Evolutionary conservation across 495 filamentous ascomycete genomes (phyloP).

Genomic region (Aspergillus mulundensis): DNA sequence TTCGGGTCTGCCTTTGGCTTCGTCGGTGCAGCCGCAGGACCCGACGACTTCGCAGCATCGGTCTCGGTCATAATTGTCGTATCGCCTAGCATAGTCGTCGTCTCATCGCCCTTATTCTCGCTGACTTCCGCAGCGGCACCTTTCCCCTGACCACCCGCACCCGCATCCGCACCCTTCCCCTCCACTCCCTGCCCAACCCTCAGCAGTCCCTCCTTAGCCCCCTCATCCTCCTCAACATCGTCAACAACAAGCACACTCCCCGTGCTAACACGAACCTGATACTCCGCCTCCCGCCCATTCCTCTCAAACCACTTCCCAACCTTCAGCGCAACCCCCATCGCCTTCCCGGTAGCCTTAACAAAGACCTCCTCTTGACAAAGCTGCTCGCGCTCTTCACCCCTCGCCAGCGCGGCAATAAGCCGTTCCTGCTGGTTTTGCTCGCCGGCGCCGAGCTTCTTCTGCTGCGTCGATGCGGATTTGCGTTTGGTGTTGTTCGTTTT

Average conservation of each 20-base stretch:
- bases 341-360: constrained; percentile 74
- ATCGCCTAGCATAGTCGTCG: not conserved
- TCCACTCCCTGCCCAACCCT: constrained; percentile 24
- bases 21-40: not conserved
- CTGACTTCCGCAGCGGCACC: not conserved
- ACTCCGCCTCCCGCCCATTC: constrained; percentile 42
- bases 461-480: constrained; percentile 18
- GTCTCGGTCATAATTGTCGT: not conserved
- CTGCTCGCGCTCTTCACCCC: constrained; percentile 20
- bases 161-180: not conserved
- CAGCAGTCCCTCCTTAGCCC: constrained; percentile 13
- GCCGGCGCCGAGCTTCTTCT: constrained; percentile 34
- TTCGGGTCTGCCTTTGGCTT: not conserved
- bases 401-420: not conserved
- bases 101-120: not conserved
- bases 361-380: constrained; percentile 56
- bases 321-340: constrained; percentile 66
- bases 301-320: constrained; percentile 62
- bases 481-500: constrained; percentile 36
- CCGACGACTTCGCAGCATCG: not conserved
- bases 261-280: constrained; percentile 55
- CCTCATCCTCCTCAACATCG: constrained; percentile 55
- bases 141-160: not conserved
- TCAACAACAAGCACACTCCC: constrained; percentile 66
- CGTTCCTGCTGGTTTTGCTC: constrained; percentile 31